phyloP scores from a whole-genome alignment of 441 rosid species.

The Jatropha multifida region DNA sequence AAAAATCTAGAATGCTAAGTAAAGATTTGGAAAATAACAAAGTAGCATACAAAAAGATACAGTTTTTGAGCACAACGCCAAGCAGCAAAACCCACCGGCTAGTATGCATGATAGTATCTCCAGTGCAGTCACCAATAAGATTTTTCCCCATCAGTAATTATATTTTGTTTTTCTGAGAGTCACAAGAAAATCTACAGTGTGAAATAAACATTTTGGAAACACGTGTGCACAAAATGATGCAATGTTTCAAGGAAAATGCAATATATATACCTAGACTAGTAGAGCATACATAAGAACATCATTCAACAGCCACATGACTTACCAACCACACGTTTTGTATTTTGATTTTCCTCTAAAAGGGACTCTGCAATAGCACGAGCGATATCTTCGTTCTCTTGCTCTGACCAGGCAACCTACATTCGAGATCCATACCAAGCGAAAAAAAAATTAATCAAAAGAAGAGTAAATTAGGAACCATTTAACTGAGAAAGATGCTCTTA shows the following conservation, averaged over 20 bases:
- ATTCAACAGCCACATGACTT: constrained; percentile 36
- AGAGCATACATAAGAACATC: constrained; percentile 4
- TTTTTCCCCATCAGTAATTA: not conserved
- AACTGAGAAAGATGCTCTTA: not conserved
- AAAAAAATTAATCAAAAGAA: not conserved
- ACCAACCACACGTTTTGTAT: constrained; percentile 45
- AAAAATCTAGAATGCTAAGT: not conserved
- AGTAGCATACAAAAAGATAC: not conserved
- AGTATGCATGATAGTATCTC: constrained; percentile 7
- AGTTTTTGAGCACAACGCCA: constrained; percentile 2
- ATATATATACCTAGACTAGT: constrained; percentile 3
- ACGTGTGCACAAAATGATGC: not conserved
- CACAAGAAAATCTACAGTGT: not conserved
- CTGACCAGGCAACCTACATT: constrained; percentile 54
- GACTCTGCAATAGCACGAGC: constrained; percentile 83
- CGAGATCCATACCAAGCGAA: constrained; percentile 15
- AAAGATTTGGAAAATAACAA: not conserved
- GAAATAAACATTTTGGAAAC: not conserved
- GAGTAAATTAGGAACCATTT: not conserved
- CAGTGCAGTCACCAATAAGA: not conserved
- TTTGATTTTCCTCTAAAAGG: constrained; percentile 64
- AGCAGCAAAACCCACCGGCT: not conserved
- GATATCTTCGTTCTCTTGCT: constrained; percentile 67
- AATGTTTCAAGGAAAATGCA: constrained; percentile 1
- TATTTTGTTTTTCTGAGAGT: not conserved